Evolutionary conservation across 768 basidiomycete genomes (phyloP).

Genomic region (Rhodotorula paludigena): DNA sequence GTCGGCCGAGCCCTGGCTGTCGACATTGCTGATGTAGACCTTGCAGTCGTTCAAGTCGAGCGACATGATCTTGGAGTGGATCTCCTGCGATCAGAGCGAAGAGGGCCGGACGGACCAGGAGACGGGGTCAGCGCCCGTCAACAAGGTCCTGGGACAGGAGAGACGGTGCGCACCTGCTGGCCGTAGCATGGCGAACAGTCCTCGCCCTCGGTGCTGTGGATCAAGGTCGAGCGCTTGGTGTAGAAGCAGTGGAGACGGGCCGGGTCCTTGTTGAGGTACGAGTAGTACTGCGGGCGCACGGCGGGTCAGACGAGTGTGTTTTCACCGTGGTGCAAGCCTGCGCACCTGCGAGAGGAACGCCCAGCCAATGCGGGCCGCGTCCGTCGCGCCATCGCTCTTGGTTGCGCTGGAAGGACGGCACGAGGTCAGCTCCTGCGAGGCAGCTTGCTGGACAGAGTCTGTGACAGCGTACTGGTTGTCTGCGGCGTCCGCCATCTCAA

Average conservation of each 20-base stretch:
- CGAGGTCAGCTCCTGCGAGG: constrained; percentile 3
- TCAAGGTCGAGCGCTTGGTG: constrained; percentile 93
- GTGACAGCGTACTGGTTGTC: too few relatives aligned
- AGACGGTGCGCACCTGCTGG: constrained; percentile 63
- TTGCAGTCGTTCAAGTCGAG: constrained; percentile 95
- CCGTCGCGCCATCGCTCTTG: constrained; percentile 13
- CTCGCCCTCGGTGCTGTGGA: constrained; percentile 96
- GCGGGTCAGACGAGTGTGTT: background rate
- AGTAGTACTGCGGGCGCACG: constrained; percentile 74
- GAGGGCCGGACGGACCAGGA: too few relatives aligned
- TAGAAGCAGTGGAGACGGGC: constrained; percentile 97
- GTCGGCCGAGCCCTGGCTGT: constrained; percentile 89
- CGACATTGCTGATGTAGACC: constrained; percentile 97
- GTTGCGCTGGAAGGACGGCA: background rate
- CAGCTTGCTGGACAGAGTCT: too few relatives aligned
- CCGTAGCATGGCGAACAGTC: constrained; percentile 82
- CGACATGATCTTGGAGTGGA: constrained; percentile 89
- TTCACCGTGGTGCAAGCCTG: background rate
- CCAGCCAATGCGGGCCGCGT: constrained; percentile 35
- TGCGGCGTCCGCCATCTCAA: too few relatives aligned
- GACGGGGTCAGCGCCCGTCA: constrained; percentile 8
- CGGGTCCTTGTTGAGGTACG: constrained; percentile 96
- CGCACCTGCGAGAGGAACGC: constrained; percentile 38
- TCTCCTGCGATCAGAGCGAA: constrained; percentile 64
- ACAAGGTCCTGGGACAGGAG: background rate